Percentiles rank a stretch among this genome's conserved stretches.
Conservation (phyloP, 129 eudicot species). For the Flaveria linearis region DNA sequence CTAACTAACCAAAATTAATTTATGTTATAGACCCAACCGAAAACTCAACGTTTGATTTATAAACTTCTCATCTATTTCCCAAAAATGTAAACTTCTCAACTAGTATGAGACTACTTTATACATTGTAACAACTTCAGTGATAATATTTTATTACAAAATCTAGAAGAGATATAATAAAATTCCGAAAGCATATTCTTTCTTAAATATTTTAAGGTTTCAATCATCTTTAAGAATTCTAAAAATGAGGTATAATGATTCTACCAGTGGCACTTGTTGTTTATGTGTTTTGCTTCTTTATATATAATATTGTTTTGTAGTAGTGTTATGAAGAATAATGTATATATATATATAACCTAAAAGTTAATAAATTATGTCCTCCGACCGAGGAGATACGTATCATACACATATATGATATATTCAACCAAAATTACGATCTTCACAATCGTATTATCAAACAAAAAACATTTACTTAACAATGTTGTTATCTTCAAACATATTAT, state of each 20-base stretch:
- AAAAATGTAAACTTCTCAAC: too few relatives aligned
- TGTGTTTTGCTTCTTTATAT: neutral
- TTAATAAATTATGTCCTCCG: neutral
- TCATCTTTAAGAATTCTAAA: neutral
- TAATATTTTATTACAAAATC: neutral
- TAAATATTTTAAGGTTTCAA: neutral
- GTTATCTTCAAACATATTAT: neutral
- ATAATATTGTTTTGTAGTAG: neutral
- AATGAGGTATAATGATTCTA: conserved; percentile 1
- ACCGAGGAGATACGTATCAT: neutral
- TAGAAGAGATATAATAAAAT: neutral
- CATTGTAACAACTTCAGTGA: too few relatives aligned
- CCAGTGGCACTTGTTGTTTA: neutral
- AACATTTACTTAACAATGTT: neutral
- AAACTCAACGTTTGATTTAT: too few relatives aligned
- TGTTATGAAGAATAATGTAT: neutral
- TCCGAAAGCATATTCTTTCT: neutral
- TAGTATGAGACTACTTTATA: too few relatives aligned
- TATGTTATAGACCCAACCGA: too few relatives aligned
- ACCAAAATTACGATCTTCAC: neutral
- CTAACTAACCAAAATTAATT: neutral
- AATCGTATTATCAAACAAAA: neutral
- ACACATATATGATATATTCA: neutral
- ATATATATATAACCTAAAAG: neutral
- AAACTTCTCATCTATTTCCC: too few relatives aligned